A percentile compares a stretch with the other conserved stretches of the same genome.
phyloP scores from a whole-genome alignment of 306 rosid genomes.

The Abrus pulchellus region DNA sequence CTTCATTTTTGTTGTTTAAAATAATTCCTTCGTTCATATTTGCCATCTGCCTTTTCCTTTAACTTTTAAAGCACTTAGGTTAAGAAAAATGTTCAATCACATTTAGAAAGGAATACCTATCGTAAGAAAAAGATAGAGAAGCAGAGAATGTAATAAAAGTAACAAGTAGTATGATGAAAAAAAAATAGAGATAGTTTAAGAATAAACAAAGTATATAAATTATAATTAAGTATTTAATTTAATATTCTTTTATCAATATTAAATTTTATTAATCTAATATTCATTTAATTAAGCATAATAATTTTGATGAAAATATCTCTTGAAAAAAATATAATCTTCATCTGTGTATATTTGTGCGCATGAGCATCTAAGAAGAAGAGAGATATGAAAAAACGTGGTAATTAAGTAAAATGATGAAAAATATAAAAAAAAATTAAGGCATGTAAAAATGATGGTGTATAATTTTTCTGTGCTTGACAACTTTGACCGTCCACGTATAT shows the following conservation, averaged over 20 bases:
- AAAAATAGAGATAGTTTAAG: too few species aligned
- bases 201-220: too few species aligned
- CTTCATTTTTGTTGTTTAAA: background rate
- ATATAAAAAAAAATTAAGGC: background rate
- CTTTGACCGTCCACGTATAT: background rate
- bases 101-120: background rate
- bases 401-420: background rate
- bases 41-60: background rate
- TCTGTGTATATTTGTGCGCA: too few species aligned
- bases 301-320: too few species aligned
- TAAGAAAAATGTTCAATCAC: background rate
- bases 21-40: background rate
- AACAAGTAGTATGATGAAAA: too few species aligned
- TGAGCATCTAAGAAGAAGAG: background rate
- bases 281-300: too few species aligned
- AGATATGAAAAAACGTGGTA: background rate
- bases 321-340: too few species aligned
- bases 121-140: too few species aligned
- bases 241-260: too few species aligned
- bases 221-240: too few species aligned
- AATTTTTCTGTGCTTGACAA: background rate
- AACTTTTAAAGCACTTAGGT: background rate
- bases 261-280: too few species aligned
- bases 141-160: too few species aligned
- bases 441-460: background rate